These are phyloP conservation scores for Xerocomus brunneocitrinus DNA, from an alignment of 768 basidiomycete genomes.

Conservation along the genomic window DNA sequence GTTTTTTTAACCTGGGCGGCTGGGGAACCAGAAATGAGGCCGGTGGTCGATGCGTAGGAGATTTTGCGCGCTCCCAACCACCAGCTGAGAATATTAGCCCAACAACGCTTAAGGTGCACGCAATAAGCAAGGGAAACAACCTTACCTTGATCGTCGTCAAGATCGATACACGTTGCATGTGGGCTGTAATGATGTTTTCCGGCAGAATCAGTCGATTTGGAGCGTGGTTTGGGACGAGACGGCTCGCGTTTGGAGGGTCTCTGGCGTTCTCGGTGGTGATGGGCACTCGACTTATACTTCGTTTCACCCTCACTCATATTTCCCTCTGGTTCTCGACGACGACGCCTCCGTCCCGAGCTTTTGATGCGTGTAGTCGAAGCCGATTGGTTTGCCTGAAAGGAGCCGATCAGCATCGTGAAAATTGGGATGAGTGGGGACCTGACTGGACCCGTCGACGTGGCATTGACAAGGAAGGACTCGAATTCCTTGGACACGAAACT, in stretches of 20 bases:
- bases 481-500: constrained; percentile 68
- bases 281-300: constrained; percentile 3
- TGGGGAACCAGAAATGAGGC: constrained; percentile 24
- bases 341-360: constrained; percentile 4
- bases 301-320: constrained; percentile 13
- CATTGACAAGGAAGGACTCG: constrained; percentile 64
- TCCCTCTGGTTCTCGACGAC: constrained; percentile 6
- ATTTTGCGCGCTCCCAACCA: constrained; percentile 19
- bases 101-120: too few relatives aligned
- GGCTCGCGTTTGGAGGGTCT: constrained; percentile 4
- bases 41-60: constrained; percentile 13
- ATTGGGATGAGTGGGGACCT: constrained; percentile 1
- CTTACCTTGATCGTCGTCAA: constrained; percentile 22
- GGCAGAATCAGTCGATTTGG: constrained; percentile 17
- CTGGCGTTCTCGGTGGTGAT: constrained; percentile 9
- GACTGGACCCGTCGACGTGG: constrained; percentile 39
- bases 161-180: neutral
- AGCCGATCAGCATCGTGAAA: constrained; percentile 4
- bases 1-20: constrained; percentile 27
- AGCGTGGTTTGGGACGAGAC: constrained; percentile 14
- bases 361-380: constrained; percentile 10
- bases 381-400: constrained; percentile 15
- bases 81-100: constrained; percentile 4
- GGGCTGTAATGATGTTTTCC: constrained; percentile 3
- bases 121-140: neutral